phyloP scores from a whole-genome alignment of 176 grass and related monocot species.

The Coix lacrymajobi region DNA sequence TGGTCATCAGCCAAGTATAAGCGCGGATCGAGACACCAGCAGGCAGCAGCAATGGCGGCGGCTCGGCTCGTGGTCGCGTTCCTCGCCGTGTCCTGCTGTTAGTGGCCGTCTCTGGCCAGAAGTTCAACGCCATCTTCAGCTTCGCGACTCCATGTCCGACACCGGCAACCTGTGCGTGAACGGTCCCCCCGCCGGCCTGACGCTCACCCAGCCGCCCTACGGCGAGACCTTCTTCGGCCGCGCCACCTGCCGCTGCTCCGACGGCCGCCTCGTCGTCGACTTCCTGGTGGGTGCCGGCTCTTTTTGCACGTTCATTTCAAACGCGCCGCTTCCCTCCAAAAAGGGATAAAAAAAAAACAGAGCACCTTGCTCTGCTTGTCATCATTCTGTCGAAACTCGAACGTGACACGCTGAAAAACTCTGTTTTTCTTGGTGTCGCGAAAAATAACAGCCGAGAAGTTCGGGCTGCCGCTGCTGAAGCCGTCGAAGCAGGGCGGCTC shows the following conservation, averaged over 20 bases:
- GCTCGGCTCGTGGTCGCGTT: conserved; percentile 15
- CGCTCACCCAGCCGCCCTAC: conserved; percentile 66
- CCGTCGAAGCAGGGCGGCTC: conserved; percentile 58
- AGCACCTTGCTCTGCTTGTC: not conserved
- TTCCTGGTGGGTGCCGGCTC: conserved; percentile 42
- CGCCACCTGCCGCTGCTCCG: conserved; percentile 85
- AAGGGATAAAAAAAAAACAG: not conserved
- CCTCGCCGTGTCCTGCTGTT: conserved; percentile 5
- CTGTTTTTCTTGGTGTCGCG: not conserved
- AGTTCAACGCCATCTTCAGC: conserved; percentile 77
- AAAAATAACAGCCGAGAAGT: conserved; percentile 60
- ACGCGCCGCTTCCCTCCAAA: conserved; percentile 45
- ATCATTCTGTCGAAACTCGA: not conserved
- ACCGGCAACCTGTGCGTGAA: conserved; percentile 86
- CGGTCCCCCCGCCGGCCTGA: conserved; percentile 51
- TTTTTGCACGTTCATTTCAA: not conserved
- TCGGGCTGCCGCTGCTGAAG: conserved; percentile 62
- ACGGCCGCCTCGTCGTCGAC: conserved; percentile 86
- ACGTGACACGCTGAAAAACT: not conserved
- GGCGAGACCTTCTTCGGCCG: conserved; percentile 79
- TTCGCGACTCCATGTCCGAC: conserved; percentile 91
- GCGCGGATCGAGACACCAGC: not conserved
- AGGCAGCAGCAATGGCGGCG: conserved; percentile 40
- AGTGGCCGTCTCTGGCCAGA: conserved; percentile 41
- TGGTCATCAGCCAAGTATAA: not conserved